phyloP scores from a whole-genome alignment of 768 basidiomycete species.

The Tulasnella sp. region DNA sequence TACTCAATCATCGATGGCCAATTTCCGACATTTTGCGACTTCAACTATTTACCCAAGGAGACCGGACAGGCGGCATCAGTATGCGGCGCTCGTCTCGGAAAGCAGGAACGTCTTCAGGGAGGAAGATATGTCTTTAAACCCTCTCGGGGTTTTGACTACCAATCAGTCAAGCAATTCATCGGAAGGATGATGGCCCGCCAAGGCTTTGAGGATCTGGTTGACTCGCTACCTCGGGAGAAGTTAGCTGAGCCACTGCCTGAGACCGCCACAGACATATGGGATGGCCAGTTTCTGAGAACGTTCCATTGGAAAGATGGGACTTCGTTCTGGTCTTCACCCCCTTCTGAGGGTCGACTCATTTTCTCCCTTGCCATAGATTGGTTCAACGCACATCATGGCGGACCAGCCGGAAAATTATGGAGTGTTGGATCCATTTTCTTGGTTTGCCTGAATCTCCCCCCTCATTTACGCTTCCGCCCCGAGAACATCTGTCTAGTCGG shows the following conservation, averaged over 20 bases:
- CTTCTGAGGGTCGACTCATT: neutral
- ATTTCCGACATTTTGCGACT: neutral
- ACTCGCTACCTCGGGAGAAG: neutral
- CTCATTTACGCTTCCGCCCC: slow-evolving; percentile 21
- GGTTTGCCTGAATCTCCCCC: slow-evolving; percentile 30
- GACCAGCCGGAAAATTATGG: slow-evolving; percentile 20
- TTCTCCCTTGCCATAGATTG: slow-evolving; percentile 28
- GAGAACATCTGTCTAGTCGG: slow-evolving; percentile 30
- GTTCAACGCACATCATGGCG: slow-evolving; percentile 28
- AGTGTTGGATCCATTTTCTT: slow-evolving; percentile 27
- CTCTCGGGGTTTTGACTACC: neutral
- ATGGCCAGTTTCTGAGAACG: neutral
- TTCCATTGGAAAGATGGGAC: neutral
- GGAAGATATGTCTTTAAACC: neutral
- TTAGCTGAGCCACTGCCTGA: neutral
- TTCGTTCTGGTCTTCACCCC: neutral
- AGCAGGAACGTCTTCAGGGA: neutral
- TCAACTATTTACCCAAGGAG: neutral
- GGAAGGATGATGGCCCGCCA: neutral
- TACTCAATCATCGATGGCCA: neutral
- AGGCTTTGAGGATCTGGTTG: neutral
- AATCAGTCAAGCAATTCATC: neutral
- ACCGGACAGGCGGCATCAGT: too few species aligned
- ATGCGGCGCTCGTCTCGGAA: neutral
- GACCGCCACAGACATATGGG: neutral